Percentiles rank a stretch among this genome's conserved stretches.
These are phyloP conservation scores for Suillus alpinus DNA, from an alignment of 768 basidiomycete genomes.

Conservation along the genomic window DNA sequence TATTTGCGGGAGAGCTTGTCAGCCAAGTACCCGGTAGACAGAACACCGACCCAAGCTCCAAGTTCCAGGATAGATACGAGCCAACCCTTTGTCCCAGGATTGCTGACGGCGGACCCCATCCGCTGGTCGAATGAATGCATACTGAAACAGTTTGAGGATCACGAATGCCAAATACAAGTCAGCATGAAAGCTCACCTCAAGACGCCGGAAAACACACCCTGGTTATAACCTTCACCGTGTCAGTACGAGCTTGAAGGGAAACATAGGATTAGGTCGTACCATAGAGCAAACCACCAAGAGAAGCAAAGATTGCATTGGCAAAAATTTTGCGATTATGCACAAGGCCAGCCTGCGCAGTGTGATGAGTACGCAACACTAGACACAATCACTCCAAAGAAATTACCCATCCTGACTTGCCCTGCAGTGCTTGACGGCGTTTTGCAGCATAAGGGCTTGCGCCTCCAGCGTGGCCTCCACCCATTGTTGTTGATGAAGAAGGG, in stretches of 20 bases:
- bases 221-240: constrained; percentile 5
- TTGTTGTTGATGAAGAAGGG: constrained; percentile 16
- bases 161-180: background rate
- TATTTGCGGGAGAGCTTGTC: constrained; percentile 75
- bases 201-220: constrained; percentile 79
- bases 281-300: constrained; percentile 59
- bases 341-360: constrained; percentile 45
- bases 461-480: constrained; percentile 44
- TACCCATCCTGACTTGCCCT: constrained; percentile 70
- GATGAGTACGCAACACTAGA: background rate
- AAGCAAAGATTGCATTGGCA: constrained; percentile 72
- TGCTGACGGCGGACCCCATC: constrained; percentile 53
- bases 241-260: background rate
- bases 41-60: constrained; percentile 74
- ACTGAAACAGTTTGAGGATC: constrained; percentile 20
- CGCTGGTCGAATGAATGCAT: constrained; percentile 51
- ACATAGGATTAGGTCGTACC: constrained; percentile 34
- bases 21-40: constrained; percentile 68
- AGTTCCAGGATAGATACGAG: constrained; percentile 73
- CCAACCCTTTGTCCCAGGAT: constrained; percentile 63
- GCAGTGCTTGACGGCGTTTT: constrained; percentile 50
- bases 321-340: constrained; percentile 66
- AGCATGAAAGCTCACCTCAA: constrained; percentile 43
- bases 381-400: constrained; percentile 15
- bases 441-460: constrained; percentile 32